Evolutionary conservation across 177 flowering plant species (phyloP), one percentile per base, ranked within the genome.

Genomic region (Tripterygium wilfordii): DNA sequence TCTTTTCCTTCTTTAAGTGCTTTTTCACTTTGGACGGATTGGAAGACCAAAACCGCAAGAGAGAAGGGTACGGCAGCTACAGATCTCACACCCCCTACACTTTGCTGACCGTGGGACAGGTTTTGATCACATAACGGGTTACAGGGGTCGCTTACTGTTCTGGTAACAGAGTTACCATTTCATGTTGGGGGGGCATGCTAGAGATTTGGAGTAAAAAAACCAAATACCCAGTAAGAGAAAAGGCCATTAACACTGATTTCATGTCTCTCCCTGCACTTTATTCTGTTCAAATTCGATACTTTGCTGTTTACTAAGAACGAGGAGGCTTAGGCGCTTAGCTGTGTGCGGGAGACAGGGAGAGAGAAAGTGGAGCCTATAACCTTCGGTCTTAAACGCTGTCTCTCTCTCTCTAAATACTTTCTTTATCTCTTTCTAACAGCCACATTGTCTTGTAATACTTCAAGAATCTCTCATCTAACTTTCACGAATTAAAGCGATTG

Each of bases 201-300:
- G n/a, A n/a, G 18, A 25, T 14, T 23, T 7, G 33, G 12, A 13
- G 7, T 23, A 50, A 7, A 25, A 10, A 37, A 8, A 36, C 17
- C 18, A 27, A 28, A 9, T 6, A 36, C 31, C 31, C 30, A n/a
- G n/a, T 23, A 13, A 3, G 24, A 12, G 14, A 10, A 8, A 9
- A 42, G 14, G 45, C 30, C 5, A 4, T 15, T 13, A 30, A 58
- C 60, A 48, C 60, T 29, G 25, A 37, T 42, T 20, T 31, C 17
- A 8, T 24, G 12, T 21, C 37, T 32, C 28, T 48, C 25, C 49
- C 36, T 44, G 56, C 73, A 53, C 75, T 72, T 74, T 71, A 68
- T 71, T 69, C 67, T 65, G 72, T 60, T 66, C 69, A 74, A 69
- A 62, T 57, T 67, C 61, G 60, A 63, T 53, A 54, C 74, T 60